Percentiles rank a stretch among this genome's conserved stretches.
Conservation (phyloP, 768 basidiomycete species). For the Leccinellum rugosiceps region DNA sequence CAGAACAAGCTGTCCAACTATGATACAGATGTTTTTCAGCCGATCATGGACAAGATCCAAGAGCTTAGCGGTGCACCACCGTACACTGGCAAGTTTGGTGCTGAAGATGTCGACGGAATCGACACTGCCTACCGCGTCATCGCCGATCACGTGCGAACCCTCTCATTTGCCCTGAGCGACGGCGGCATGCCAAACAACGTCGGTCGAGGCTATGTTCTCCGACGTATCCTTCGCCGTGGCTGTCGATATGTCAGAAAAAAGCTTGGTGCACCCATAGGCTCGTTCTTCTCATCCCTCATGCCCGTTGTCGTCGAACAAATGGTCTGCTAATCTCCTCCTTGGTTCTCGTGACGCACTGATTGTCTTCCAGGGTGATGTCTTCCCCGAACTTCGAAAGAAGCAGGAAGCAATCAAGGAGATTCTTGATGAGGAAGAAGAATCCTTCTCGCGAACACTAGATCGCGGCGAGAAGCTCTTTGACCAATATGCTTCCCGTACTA, state of each 20-base stretch:
- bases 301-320: conserved; percentile 88
- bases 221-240: conserved; percentile 89
- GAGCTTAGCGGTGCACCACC: conserved; percentile 84
- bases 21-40: conserved; percentile 93
- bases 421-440: conserved; percentile 95
- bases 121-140: conserved; percentile 98
- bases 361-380: conserved; percentile 64
- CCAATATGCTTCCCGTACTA: conserved; percentile 71
- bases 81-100: conserved; percentile 89
- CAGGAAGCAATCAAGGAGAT: conserved; percentile 88
- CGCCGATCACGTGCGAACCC: conserved; percentile 93
- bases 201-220: conserved; percentile 94
- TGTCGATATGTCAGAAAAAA: conserved; percentile 97
- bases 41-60: conserved; percentile 84
- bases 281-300: conserved; percentile 90
- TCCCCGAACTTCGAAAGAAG: conserved; percentile 90
- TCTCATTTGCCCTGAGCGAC: conserved; percentile 94
- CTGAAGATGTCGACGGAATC: conserved; percentile 92
- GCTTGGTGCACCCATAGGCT: conserved; percentile 86
- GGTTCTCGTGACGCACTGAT: conserved; percentile 6
- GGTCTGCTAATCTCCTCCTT: conserved; percentile 42
- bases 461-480: conserved; percentile 96
- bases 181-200: conserved; percentile 96
- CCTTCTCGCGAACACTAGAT: conserved; percentile 95
- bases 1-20: conserved; percentile 95